phyloP scores from a whole-genome alignment of 2,329 filamentous ascomycete species.

The Cladophialophora carrionii region DNA sequence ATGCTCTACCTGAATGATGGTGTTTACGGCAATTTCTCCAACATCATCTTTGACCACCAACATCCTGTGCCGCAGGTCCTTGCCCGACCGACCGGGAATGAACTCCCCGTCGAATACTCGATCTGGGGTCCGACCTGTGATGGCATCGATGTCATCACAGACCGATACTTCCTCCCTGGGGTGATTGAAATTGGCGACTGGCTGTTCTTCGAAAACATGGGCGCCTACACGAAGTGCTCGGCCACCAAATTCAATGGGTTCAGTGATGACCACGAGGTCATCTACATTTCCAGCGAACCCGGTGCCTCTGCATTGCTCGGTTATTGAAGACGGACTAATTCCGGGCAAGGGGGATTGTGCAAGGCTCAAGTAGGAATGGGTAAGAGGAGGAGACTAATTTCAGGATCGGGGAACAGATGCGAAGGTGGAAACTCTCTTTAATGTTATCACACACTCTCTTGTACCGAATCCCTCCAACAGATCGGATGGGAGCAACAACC shows the following conservation, averaged over 20 bases:
- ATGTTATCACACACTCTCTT: conserved; percentile 2
- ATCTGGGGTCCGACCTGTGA: conserved; percentile 99
- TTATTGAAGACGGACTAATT: conserved; percentile 41
- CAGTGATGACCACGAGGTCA: conserved; percentile 84
- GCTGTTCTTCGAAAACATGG: conserved; percentile 99
- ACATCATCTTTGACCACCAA: conserved; percentile 55
- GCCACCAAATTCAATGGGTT: conserved; percentile 98
- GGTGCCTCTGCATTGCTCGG: conserved; percentile 75
- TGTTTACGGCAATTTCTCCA: conserved; percentile 70
- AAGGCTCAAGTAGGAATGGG: neutral
- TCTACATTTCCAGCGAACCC: conserved; percentile 93
- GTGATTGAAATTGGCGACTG: conserved; percentile 91
- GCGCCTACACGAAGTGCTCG: conserved; percentile 97
- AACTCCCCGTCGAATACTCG: conserved; percentile 73
- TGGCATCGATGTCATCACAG: conserved; percentile 91
- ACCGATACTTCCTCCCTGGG: conserved; percentile 75
- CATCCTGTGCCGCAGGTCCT: conserved; percentile 83
- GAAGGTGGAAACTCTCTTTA: neutral
- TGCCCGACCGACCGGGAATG: conserved; percentile 51
- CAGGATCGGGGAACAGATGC: neutral
- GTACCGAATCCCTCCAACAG: neutral
- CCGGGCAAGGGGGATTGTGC: too few species aligned
- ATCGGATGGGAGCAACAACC: neutral
- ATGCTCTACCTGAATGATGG: conserved; percentile 99
- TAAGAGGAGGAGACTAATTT: neutral